Evolutionary conservation across 2,329 filamentous ascomycete genomes (phyloP).

Genomic region (Cladosporium cucumerinum): DNA sequence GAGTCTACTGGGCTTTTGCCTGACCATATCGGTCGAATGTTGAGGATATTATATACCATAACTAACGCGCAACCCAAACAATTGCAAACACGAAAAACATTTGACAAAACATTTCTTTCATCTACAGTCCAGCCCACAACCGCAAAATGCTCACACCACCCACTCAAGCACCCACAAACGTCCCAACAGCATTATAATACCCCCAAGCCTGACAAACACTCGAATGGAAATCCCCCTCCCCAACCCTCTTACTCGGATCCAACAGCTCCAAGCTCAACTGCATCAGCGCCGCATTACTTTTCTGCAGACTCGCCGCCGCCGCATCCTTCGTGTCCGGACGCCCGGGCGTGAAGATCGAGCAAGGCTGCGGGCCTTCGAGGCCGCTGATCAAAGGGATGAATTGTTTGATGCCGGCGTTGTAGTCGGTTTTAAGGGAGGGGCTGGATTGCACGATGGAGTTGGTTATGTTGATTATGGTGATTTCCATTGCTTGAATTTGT

Average conservation of each 20-base stretch:
- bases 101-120: too few species aligned
- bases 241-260: slow-evolving; percentile 4
- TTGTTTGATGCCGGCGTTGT: slow-evolving; percentile 2
- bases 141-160: too few species aligned
- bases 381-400: not conserved
- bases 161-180: slow-evolving; percentile 3
- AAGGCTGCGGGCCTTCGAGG: slow-evolving; percentile 9
- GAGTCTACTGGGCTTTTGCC: too few species aligned
- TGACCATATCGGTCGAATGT: too few species aligned
- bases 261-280: not conserved
- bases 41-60: too few species aligned
- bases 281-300: slow-evolving; percentile 9
- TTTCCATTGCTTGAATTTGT: slow-evolving; percentile 8
- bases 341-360: slow-evolving; percentile 12
- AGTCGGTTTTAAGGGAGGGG: not conserved
- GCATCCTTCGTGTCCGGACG: not conserved
- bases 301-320: slow-evolving; percentile 3
- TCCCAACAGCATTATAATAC: slow-evolving; percentile 5
- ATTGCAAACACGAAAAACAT: too few species aligned
- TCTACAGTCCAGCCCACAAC: too few species aligned
- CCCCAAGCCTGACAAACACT: slow-evolving; percentile 13
- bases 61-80: too few species aligned
- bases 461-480: slow-evolving; percentile 12
- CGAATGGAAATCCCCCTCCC: slow-evolving; percentile 1
- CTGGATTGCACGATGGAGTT: slow-evolving; percentile 4